Evolutionary conservation across 2,329 filamentous ascomycete species (phyloP).

Genomic region (Penicillium occitanis): DNA sequence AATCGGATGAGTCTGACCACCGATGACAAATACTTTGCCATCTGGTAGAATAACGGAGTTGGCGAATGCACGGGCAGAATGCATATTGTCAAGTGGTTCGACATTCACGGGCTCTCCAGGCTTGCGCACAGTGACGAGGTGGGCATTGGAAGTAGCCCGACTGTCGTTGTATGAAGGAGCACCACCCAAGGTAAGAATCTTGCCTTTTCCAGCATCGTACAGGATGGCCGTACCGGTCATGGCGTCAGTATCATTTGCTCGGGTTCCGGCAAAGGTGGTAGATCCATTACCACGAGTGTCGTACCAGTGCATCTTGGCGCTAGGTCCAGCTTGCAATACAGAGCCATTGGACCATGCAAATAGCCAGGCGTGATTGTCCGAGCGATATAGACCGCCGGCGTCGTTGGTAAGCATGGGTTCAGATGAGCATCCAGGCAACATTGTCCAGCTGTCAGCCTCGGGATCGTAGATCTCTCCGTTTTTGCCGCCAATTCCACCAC

Average conservation of each 20-base stretch:
- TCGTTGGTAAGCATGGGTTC: conserved; percentile 55
- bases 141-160: conserved; percentile 47
- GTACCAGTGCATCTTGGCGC: conserved; percentile 59
- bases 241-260: conserved; percentile 48
- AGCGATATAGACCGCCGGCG: conserved; percentile 38
- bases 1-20: conserved; percentile 44
- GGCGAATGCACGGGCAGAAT: conserved; percentile 42
- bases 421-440: conserved; percentile 46
- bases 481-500: conserved; percentile 52
- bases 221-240: conserved; percentile 60
- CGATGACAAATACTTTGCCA: conserved; percentile 47
- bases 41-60: conserved; percentile 49
- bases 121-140: conserved; percentile 51
- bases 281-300: conserved; percentile 47
- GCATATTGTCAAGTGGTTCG: conserved; percentile 37
- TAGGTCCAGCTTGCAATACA: conserved; percentile 58
- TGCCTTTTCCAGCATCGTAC: conserved; percentile 57
- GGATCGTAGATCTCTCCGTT: conserved; percentile 58
- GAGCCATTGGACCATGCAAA: conserved; percentile 51
- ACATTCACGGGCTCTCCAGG: conserved; percentile 28
- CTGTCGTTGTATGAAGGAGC: conserved; percentile 47
- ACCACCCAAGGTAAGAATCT: conserved; percentile 57
- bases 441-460: conserved; percentile 48
- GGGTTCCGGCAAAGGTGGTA: conserved; percentile 44
- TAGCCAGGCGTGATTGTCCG: conserved; percentile 58